Base-by-base conservation (phyloP, 331 rosid species). In the Phaseolus coccineus region DNA sequence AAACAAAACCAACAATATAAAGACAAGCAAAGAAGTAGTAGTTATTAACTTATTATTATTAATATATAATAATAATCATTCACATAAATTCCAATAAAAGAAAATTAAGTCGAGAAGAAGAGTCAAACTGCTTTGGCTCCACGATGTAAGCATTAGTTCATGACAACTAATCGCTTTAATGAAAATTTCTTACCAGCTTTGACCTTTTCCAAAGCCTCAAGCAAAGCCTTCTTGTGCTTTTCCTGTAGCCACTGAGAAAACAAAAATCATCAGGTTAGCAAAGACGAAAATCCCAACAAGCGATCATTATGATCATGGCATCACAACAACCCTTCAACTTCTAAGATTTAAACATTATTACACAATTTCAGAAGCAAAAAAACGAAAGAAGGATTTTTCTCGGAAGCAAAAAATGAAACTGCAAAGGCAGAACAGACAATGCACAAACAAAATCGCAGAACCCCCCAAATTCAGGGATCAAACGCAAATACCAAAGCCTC, bases 191-290 rank as follows among this genome's bases (percentile, higher is more conserved):
- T 81, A 95, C 99, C 98, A 10, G 97, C 85, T 88, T 96, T 93
- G 83, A 96, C 88, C 82, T 96, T 96, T 85, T 90, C 96, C 25
- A 93, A 86, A 84, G 99, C 98, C 76, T 93, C 97, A 77, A 82
- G 92, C 58, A 95, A 73, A 78, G 98, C 91, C 75, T 46, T 95
- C 90, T 95, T 95, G 62, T 91, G 94, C 84, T 75, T 90, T 2
- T 89, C 89, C 4, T 73, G 51, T 33, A 95, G 87, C 91, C 90
- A 93, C 99, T 95, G 88, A 77, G 68, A 82, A 82, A 74, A 30
- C 22, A 37, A 30, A 44, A 24, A 10, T 7, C 42, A 65, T 4
- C 35, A 1, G n/a, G 42, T 72, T 19, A 76, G 77, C 10, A 8
- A 25, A 82, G 48, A 19, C 65, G 8, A 47, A 74, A 80, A 81